A percentile compares a stretch with the other conserved stretches of the same genome.
phyloP scores from a whole-genome alignment of 1,139 yeast genomes.

The Taphrina communis region DNA sequence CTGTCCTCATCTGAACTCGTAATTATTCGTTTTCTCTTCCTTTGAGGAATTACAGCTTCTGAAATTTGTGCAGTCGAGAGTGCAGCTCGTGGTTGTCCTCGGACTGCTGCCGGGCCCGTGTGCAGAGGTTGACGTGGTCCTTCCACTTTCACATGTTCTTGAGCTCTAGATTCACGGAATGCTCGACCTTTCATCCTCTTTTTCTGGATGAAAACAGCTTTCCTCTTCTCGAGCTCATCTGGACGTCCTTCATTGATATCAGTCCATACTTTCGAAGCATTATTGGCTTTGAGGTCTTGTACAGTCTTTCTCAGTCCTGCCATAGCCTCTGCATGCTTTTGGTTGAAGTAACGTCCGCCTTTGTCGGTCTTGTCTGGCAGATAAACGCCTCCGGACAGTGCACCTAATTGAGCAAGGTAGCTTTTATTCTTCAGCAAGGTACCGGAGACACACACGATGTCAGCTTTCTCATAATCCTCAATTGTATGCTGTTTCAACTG shows the following conservation, averaged over 20 bases:
- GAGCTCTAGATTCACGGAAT: slow-evolving; percentile 19
- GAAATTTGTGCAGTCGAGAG: not conserved
- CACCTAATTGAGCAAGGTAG: slow-evolving; percentile 36
- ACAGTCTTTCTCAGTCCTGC: slow-evolving; percentile 15
- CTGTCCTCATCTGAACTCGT: not conserved
- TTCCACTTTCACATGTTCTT: not conserved
- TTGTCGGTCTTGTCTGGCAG: slow-evolving; percentile 34
- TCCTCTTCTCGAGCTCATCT: slow-evolving; percentile 20
- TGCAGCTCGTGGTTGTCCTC: no score
- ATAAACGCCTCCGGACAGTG: slow-evolving; percentile 40
- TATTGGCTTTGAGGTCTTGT: slow-evolving; percentile 18
- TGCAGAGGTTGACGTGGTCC: no score
- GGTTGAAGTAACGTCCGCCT: slow-evolving; percentile 41
- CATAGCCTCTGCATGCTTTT: slow-evolving; percentile 37
- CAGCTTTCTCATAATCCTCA: slow-evolving; percentile 35
- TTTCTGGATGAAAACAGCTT: slow-evolving; percentile 7
- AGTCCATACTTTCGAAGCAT: slow-evolving; percentile 23
- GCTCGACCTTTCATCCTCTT: slow-evolving; percentile 19
- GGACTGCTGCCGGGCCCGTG: no score
- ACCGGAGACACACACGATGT: slow-evolving; percentile 39
- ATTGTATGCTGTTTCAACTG: slow-evolving; percentile 35
- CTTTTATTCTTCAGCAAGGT: slow-evolving; percentile 33
- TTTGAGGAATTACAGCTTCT: not conserved
- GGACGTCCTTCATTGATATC: slow-evolving; percentile 24
- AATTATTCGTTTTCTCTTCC: not conserved